A percentile compares a stretch with the other conserved stretches of the same genome.
Conservation (phyloP, 2,329 filamentous ascomycete species). For the Colletotrichum tofieldiae region DNA sequence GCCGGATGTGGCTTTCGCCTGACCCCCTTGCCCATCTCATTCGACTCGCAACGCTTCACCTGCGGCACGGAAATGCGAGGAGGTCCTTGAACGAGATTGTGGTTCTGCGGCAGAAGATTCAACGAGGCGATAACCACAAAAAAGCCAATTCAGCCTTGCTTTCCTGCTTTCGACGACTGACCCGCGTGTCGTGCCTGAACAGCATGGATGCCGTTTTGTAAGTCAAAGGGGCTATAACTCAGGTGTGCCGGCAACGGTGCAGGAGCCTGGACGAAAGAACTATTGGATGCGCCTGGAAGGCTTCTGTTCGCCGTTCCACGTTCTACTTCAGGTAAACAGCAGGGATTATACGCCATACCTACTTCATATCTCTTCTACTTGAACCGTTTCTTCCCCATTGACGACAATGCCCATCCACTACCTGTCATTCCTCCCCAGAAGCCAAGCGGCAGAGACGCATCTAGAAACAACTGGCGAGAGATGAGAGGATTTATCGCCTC, state of each 20-base stretch:
- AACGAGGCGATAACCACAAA: neutral
- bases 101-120: no score
- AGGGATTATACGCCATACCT: neutral
- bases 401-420: neutral
- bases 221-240: neutral
- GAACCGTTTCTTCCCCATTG: neutral
- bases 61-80: neutral
- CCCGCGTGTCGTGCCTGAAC: neutral
- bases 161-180: neutral
- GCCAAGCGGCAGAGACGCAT: neutral
- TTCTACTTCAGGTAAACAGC: constrained; percentile 10
- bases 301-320: constrained; percentile 9
- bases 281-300: constrained; percentile 1
- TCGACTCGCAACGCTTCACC: neutral
- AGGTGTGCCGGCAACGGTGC: constrained; percentile 11
- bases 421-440: neutral
- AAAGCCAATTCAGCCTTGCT: neutral
- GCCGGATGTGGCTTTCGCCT: no score
- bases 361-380: constrained; percentile 7
- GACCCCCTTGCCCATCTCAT: neutral
- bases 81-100: neutral
- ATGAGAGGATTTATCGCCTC: neutral
- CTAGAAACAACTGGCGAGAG: neutral
- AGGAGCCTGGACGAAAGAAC: constrained; percentile 9
- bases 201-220: neutral